Conservation (phyloP, 352 stramenopile genomes). For the Phytophthora chlamydospora region DNA sequence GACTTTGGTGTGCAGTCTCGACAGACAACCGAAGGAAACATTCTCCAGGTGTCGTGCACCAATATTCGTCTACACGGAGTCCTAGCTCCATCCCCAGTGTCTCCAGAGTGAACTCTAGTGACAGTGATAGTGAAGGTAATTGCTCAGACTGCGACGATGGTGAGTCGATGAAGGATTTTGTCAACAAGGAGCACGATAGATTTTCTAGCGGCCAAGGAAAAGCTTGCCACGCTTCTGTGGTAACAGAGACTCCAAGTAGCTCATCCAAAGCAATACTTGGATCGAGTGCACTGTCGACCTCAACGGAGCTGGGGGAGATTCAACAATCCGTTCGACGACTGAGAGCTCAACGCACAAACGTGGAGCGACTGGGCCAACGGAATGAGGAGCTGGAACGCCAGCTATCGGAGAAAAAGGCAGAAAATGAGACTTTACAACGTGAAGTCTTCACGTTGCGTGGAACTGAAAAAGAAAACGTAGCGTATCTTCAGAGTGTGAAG, state of each 20-base stretch:
- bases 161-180: background rate
- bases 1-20: background rate
- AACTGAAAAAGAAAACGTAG: conserved; percentile 62
- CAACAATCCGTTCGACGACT: conserved; percentile 61
- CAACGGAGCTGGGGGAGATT: conserved; percentile 47
- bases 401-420: conserved; percentile 36
- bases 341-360: conserved; percentile 54
- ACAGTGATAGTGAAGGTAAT: background rate
- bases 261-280: conserved; percentile 4
- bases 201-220: too few relatives aligned
- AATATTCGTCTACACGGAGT: background rate
- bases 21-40: conserved; percentile 3
- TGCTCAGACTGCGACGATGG: background rate
- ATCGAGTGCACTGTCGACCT: conserved; percentile 20
- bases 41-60: background rate
- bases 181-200: too few relatives aligned
- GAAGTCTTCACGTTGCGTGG: conserved; percentile 46
- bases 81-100: too few relatives aligned
- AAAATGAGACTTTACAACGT: conserved; percentile 51
- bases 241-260: too few relatives aligned
- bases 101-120: background rate
- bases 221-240: too few relatives aligned
- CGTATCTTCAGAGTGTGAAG: conserved; percentile 58
- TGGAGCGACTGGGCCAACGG: conserved; percentile 52
- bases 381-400: conserved; percentile 51